These are phyloP conservation scores for Ilyonectria mors-panacis DNA, from an alignment of 2,329 filamentous ascomycete genomes.

Conservation along the genomic window DNA sequence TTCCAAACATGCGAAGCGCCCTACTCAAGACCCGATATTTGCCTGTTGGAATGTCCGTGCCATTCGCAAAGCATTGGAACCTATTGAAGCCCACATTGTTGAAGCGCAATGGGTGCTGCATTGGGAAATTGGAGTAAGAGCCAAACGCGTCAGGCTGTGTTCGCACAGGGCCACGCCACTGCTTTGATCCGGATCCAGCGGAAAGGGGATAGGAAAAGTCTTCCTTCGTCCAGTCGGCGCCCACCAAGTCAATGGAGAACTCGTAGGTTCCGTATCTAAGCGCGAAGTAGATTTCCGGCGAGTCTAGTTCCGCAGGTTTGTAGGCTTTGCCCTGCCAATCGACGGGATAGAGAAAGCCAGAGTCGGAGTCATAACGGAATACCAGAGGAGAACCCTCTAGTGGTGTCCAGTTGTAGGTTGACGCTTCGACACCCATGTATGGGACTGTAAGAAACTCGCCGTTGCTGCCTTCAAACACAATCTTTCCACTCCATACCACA, in stretches of 20 bases:
- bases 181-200: conserved; percentile 19
- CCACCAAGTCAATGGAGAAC: conserved; percentile 40
- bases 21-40: conserved; percentile 30
- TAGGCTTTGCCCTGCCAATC: conserved; percentile 31
- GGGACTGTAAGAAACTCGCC: conserved; percentile 35
- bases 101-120: conserved; percentile 34
- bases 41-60: conserved; percentile 26
- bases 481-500: conserved; percentile 43
- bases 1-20: conserved; percentile 32
- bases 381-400: conserved; percentile 33
- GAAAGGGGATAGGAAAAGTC: conserved; percentile 34
- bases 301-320: conserved; percentile 31
- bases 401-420: conserved; percentile 41
- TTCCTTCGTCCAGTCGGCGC: conserved; percentile 30
- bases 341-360: conserved; percentile 34
- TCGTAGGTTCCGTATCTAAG: conserved; percentile 40
- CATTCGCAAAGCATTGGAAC: conserved; percentile 30
- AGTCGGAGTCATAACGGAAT: conserved; percentile 32
- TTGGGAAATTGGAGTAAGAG: conserved; percentile 7
- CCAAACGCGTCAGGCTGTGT: conserved; percentile 5
- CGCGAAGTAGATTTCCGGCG: conserved; percentile 38
- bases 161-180: conserved; percentile 33
- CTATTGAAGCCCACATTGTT: conserved; percentile 23
- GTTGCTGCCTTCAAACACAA: conserved; percentile 37
- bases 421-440: conserved; percentile 41